Base-by-base conservation (phyloP, 345 rosid species). In the Gossypium rotundifolium region DNA sequence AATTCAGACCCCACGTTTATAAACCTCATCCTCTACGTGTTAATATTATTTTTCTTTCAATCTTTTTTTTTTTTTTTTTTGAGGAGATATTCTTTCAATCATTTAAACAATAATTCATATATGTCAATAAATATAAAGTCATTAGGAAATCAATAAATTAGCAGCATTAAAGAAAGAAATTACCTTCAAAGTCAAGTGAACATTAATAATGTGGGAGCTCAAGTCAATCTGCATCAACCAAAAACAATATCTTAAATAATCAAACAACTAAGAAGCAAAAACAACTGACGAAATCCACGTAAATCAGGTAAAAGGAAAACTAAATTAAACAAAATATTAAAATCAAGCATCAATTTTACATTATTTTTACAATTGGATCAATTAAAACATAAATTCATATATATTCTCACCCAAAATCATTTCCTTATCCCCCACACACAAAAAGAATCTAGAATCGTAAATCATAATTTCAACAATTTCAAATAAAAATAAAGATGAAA, bases 171-270 rank as follows among this genome's bases (percentile, higher is more conserved):
- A 61, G 44, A 46, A 68, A 48, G 18, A 44, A 33, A 54, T 51
- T 90, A 91, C 98, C 99, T 89, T 93, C 77, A 96, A 68, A 76
- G 93, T 96, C 86, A 96, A 81, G 87, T 82, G 93, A 78, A 87
- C 88, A 79, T 84, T 91, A 49, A 93, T 84, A 75, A 96, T 90
- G 73, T 93, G 99, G 0, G 97, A 87, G 78, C 81, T 84, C 85
- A 93, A 80, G 87, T 96, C 99, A 75, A 95, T 93, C 98, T 95
- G 97, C 87, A 82, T 22, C 81, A 55, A 69, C 65, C 27, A 53
- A 33, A 70, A 70, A n/a, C 16, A 11, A 10, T 17, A n/a, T 17
- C 33, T 16, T 14, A 29, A 52, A 70, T 27, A 27, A 17, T 20
- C 11, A 18, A 20, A 20, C 5, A 57, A 57, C 40, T 33, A 57